Evolutionary conservation across 768 basidiomycete genomes (phyloP).

Genomic region (Vararia minispora): DNA sequence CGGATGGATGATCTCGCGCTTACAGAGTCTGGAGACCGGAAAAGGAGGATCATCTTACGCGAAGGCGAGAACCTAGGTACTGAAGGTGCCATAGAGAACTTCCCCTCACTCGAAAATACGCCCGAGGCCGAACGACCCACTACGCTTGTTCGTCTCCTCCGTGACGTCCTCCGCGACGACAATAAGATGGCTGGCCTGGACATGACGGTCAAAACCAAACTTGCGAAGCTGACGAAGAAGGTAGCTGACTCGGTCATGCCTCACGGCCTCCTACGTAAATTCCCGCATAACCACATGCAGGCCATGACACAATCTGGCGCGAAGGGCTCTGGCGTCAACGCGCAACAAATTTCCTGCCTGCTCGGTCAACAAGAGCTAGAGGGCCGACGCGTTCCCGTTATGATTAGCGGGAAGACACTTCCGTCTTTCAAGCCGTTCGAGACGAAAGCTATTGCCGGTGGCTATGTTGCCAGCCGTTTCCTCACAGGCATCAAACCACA

Average conservation of each 20-base stretch:
- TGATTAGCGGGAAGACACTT: conserved; percentile 98
- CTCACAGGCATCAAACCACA: conserved; percentile 96
- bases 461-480: conserved; percentile 97
- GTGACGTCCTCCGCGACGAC: conserved; percentile 91
- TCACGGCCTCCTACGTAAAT: conserved; percentile 76
- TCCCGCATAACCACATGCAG: conserved; percentile 99
- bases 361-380: conserved; percentile 97
- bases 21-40: conserved; percentile 68
- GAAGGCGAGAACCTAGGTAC: conserved; percentile 66
- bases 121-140: conserved; percentile 41
- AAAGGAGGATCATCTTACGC: conserved; percentile 55
- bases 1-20: conserved; percentile 96
- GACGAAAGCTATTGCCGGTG: conserved; percentile 96
- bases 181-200: conserved; percentile 97
- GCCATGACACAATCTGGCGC: conserved; percentile 97
- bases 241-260: conserved; percentile 87
- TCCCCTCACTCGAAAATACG: conserved; percentile 56
- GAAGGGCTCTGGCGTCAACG: conserved; percentile 96
- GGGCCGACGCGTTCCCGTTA: conserved; percentile 96
- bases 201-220: conserved; percentile 77
- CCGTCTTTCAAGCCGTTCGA: conserved; percentile 97
- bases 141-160: conserved; percentile 58
- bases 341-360: conserved; percentile 94
- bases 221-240: conserved; percentile 79
- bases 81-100: conserved; percentile 82